Percentiles rank a stretch among this genome's conserved stretches.
phyloP scores from a whole-genome alignment of 139 green algal genomes.

The Chlorella sorokiniana region DNA sequence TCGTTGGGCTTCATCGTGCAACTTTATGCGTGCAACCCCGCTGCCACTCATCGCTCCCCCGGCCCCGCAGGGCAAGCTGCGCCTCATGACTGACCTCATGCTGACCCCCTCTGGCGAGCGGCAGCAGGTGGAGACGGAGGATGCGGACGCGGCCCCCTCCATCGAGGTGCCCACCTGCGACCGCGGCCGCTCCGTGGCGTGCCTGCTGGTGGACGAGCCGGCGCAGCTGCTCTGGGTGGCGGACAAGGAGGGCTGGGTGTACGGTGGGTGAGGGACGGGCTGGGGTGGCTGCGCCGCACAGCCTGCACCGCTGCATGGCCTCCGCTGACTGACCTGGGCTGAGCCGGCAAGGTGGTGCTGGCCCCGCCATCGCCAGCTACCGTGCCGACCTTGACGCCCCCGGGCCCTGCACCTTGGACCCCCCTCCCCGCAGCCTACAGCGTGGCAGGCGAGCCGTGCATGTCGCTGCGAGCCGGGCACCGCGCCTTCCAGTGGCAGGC shows the following conservation, averaged over 20 bases:
- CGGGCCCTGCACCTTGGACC: not conserved
- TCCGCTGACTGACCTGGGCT: no score
- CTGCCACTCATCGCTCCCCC: not conserved
- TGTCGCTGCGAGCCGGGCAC: not conserved
- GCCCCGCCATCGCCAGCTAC: no score
- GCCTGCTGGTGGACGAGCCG: constrained; percentile 43
- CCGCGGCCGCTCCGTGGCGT: constrained; percentile 25
- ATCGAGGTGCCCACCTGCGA: constrained; percentile 36
- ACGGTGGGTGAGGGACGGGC: not conserved
- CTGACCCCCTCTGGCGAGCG: not conserved
- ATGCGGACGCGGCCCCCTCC: constrained; percentile 51
- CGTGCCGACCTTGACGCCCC: not conserved
- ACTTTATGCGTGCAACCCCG: no score
- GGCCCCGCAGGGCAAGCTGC: not conserved
- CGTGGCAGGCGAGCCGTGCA: constrained; percentile 25
- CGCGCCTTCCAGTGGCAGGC: constrained; percentile 44
- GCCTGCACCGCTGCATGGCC: no score
- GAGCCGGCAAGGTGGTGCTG: no score
- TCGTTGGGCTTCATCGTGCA: not conserved
- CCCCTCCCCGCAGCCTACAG: constrained; percentile 19
- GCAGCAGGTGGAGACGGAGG: constrained; percentile 34
- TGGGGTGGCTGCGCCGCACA: no score
- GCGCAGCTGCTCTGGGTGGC: constrained; percentile 56
- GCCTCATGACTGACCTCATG: constrained; percentile 23
- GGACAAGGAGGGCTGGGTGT: constrained; percentile 57